Evolutionary conservation across 2,329 filamentous ascomycete species (phyloP).

Genomic region (Fusarium armeniacum): DNA sequence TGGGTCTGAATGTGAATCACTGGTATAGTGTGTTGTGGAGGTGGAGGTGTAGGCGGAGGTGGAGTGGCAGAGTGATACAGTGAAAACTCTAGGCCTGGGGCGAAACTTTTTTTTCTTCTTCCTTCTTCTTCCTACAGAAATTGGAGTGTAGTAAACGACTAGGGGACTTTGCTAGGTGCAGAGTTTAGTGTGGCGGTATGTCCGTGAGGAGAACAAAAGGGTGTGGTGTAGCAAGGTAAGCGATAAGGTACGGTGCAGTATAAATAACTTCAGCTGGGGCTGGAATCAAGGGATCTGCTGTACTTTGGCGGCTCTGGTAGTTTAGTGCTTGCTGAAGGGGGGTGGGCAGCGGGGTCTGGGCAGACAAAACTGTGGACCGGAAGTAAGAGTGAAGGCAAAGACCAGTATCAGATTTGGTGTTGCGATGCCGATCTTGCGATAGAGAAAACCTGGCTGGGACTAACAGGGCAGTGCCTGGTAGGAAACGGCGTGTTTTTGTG

Average conservation of each 20-base stretch:
- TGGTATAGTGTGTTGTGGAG: conserved; percentile 35
- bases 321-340: conserved; percentile 38
- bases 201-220: conserved; percentile 47
- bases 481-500: conserved; percentile 20
- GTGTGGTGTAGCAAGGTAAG: conserved; percentile 30
- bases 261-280: conserved; percentile 43
- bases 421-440: conserved; percentile 37
- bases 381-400: conserved; percentile 21
- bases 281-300: conserved; percentile 39
- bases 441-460: conserved; percentile 37
- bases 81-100: conserved; percentile 39
- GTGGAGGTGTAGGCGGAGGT: conserved; percentile 18
- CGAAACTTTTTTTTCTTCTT: conserved; percentile 20
- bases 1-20: conserved; percentile 41
- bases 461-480: conserved; percentile 8
- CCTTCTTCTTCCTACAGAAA: conserved; percentile 9
- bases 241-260: conserved; percentile 28
- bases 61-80: conserved; percentile 22
- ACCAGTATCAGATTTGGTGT: conserved; percentile 14
- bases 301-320: conserved; percentile 34
- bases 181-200: conserved; percentile 52
- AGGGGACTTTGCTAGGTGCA: conserved; percentile 46
- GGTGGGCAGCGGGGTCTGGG: conserved; percentile 31
- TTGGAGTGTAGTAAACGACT: conserved; percentile 18
- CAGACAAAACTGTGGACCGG: conserved; percentile 42